Evolutionary conservation across 495 filamentous ascomycete genomes (phyloP), one percentile per base, ranked within the genome.

Genomic region (Aeminium ludgeri): DNA sequence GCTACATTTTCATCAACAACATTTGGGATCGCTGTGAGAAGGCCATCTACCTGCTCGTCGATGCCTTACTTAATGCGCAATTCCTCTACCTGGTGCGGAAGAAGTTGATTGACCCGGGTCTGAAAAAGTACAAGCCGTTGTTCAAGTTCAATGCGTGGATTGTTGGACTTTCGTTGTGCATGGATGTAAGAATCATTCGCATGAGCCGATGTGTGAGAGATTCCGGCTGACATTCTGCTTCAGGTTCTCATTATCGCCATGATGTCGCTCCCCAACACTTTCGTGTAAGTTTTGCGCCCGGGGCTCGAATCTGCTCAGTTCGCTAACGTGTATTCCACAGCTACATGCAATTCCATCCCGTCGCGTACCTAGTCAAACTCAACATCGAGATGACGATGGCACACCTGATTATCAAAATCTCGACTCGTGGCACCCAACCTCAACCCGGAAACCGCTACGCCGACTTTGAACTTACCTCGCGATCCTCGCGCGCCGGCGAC

Each of bases 301-400:
- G 8, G 3, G 8, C 23, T 8, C 8, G 4, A 3, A 3, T 25
- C 8, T 4, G 23, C 8, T 25, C 4, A 8, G 4, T 8, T 25
- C 8, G 4, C 23, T 25, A 8, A 25, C 23, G 8, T 8, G 23
- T 3, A 8, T 25, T 8, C 23, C 8, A 3, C 23, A 25, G 23
- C 23, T 25, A 69, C 52, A 53, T 69, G 40, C 65, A 69, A 57
- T 67, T 71, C 49, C 66, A 69, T 30, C 67, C 67, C 2, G 52
- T 71, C 6, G 59, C 65, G 4, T 71, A 70, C 45, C 65, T 63
- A 18, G 65, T 71, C 17, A 71, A 71, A 39, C 59, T 71, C 29
- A 65, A 69, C 40, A 68, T 71, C 52, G 68, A 70, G 40, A 64
- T 70, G 57, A 60, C 59, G 15, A 70, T 70, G 67, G 65, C 67